Evolutionary conservation across 2,329 filamentous ascomycete genomes (phyloP).

Genomic region (Alternaria gaisen): DNA sequence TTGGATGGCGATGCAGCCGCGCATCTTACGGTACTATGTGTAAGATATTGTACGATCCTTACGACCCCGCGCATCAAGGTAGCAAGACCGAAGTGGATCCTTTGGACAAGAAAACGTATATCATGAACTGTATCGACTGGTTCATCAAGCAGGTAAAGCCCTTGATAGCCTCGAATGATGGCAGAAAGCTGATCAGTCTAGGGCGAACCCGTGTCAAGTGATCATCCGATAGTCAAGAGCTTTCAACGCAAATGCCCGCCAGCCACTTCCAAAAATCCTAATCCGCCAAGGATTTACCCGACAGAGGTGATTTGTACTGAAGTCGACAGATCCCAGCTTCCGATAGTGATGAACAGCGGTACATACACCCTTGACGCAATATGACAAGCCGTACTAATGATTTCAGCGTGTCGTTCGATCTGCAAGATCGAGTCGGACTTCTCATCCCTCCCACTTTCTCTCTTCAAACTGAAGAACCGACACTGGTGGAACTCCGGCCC

Average conservation of each 20-base stretch:
- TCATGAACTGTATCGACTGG: slow-evolving; percentile 49
- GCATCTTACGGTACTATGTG: slow-evolving; percentile 49
- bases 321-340: slow-evolving; percentile 25
- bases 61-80: slow-evolving; percentile 38
- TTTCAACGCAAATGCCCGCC: slow-evolving; percentile 37
- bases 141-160: slow-evolving; percentile 39
- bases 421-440: slow-evolving; percentile 34
- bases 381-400: background rate
- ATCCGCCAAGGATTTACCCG: slow-evolving; percentile 32
- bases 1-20: slow-evolving; percentile 51
- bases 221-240: slow-evolving; percentile 25
- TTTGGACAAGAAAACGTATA: slow-evolving; percentile 46
- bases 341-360: slow-evolving; percentile 20
- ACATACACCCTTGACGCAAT: background rate
- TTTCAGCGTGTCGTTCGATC: slow-evolving; percentile 24
- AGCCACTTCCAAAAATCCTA: slow-evolving; percentile 16
- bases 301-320: slow-evolving; percentile 31
- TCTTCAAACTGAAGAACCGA: slow-evolving; percentile 34
- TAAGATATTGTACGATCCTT: slow-evolving; percentile 46
- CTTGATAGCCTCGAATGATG: background rate
- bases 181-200: slow-evolving; percentile 24
- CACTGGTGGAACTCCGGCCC: slow-evolving; percentile 33
- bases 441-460: slow-evolving; percentile 16
- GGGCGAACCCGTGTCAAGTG: slow-evolving; percentile 32
- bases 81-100: slow-evolving; percentile 35